These are phyloP conservation scores for Cornus florida DNA, from an alignment of 148 eudicot genomes.

Conservation along the genomic window DNA sequence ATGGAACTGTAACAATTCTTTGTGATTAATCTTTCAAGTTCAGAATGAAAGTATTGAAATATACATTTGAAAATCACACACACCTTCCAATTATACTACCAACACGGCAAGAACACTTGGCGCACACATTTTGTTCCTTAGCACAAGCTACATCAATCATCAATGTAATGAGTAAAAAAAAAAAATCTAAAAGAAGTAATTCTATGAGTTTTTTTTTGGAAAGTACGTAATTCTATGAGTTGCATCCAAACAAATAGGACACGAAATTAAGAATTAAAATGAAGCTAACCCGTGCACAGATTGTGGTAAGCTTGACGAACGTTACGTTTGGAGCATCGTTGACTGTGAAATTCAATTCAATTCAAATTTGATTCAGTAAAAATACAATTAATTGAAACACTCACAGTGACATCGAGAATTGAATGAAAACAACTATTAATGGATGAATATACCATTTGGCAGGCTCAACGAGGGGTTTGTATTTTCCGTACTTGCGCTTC, in stretches of 20 bases:
- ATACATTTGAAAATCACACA: neutral
- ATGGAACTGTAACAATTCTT: neutral
- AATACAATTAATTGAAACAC: neutral
- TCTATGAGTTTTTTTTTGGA: neutral
- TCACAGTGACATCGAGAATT: neutral
- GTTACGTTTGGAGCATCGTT: slow-evolving; percentile 73
- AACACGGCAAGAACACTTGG: slow-evolving; percentile 75
- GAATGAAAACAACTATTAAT: neutral
- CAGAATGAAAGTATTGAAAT: neutral
- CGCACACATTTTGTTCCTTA: slow-evolving; percentile 85
- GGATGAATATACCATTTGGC: slow-evolving; percentile 63
- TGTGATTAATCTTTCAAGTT: neutral
- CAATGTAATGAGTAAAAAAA: neutral
- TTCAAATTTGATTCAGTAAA: neutral
- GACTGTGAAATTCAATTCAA: slow-evolving; percentile 40
- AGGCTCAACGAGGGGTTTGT: slow-evolving; percentile 77
- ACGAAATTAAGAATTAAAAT: neutral
- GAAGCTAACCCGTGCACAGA: slow-evolving; percentile 72
- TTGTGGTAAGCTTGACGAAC: slow-evolving; percentile 96
- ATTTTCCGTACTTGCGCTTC: slow-evolving; percentile 97
- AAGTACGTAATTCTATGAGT: neutral
- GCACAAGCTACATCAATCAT: slow-evolving; percentile 64
- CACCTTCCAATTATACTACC: slow-evolving; percentile 82
- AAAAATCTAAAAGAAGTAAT: too few species aligned
- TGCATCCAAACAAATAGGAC: neutral